Evolutionary conservation across 2,329 filamentous ascomycete species (phyloP).

Genomic region (Pseudodiploospora longispora): DNA sequence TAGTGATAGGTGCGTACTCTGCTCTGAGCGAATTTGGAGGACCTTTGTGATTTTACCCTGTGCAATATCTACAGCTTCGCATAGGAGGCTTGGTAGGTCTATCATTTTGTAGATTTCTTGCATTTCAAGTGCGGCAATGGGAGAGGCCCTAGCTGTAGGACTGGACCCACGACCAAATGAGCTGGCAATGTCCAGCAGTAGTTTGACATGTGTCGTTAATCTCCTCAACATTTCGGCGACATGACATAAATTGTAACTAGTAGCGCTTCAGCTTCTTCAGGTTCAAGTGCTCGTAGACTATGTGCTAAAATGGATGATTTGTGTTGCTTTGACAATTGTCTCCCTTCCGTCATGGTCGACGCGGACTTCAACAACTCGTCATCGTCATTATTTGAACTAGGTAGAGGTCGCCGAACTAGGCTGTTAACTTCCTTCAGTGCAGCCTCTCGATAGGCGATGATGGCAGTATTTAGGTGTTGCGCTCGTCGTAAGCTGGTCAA

Average conservation of each 20-base stretch:
- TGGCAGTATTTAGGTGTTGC: conserved; percentile 70
- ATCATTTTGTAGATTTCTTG: conserved; percentile 70
- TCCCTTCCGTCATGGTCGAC: conserved; percentile 64
- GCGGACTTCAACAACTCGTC: conserved; percentile 80
- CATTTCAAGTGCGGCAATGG: conserved; percentile 42
- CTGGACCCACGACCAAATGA: conserved; percentile 44
- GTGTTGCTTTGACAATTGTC: conserved; percentile 69
- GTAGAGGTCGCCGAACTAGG: conserved; percentile 75
- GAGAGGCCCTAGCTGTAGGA: conserved; percentile 36
- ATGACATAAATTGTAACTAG: conserved; percentile 76
- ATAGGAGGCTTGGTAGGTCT: conserved; percentile 69
- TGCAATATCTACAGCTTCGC: conserved; percentile 71
- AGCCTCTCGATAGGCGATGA: conserved; percentile 72
- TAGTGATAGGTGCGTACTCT: conserved; percentile 59
- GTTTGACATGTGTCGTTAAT: conserved; percentile 83
- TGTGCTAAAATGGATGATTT: conserved; percentile 83
- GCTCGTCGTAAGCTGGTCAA: conserved; percentile 73
- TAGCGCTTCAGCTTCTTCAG: conserved; percentile 76
- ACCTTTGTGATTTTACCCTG: conserved; percentile 71
- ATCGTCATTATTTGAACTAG: conserved; percentile 87
- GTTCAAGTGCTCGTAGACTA: conserved; percentile 75
- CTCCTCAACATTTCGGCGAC: conserved; percentile 81
- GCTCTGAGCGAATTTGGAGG: conserved; percentile 67
- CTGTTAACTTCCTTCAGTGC: conserved; percentile 79
- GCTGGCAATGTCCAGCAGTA: conserved; percentile 89